phyloP scores from a whole-genome alignment of 108 stramenopile genomes.

The Conticribra guillardii region DNA sequence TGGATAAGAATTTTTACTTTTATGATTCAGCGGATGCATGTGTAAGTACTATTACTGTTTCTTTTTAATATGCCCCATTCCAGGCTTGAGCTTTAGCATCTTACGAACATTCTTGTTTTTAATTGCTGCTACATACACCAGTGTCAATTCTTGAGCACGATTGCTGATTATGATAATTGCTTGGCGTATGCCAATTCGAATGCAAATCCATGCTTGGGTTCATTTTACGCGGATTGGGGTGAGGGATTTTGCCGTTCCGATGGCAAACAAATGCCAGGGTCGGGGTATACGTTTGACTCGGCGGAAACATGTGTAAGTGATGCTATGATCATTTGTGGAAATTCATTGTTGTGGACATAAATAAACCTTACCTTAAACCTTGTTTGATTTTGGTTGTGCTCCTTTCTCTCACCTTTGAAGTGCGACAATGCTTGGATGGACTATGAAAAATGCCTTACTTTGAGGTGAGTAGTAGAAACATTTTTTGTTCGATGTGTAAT shows the following conservation, averaged over 20 bases:
- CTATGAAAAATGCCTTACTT: background rate
- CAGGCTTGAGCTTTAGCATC: too few relatives aligned
- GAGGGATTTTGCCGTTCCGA: slow-evolving; percentile 1
- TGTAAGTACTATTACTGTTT: background rate
- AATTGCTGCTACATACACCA: too few relatives aligned
- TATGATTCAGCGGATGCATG: too few relatives aligned
- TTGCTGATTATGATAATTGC: background rate
- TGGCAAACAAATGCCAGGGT: background rate
- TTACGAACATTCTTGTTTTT: too few relatives aligned
- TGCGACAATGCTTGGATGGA: background rate
- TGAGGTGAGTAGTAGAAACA: background rate
- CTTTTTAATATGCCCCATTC: background rate
- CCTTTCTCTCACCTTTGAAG: background rate
- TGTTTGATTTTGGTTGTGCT: background rate
- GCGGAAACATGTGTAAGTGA: slow-evolving; percentile 1
- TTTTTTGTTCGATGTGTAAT: too few relatives aligned
- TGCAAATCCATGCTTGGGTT: background rate
- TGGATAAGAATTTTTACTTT: too few relatives aligned
- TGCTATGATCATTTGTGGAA: background rate
- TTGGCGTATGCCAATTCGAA: background rate
- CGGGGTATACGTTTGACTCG: background rate
- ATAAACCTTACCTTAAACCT: too few relatives aligned
- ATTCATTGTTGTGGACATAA: background rate
- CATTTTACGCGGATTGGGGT: background rate
- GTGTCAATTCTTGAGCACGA: background rate